Evolutionary conservation across 2,329 filamentous ascomycete genomes (phyloP), one percentile per base, ranked within the genome.

Genomic region (Ophiostoma quercus): DNA sequence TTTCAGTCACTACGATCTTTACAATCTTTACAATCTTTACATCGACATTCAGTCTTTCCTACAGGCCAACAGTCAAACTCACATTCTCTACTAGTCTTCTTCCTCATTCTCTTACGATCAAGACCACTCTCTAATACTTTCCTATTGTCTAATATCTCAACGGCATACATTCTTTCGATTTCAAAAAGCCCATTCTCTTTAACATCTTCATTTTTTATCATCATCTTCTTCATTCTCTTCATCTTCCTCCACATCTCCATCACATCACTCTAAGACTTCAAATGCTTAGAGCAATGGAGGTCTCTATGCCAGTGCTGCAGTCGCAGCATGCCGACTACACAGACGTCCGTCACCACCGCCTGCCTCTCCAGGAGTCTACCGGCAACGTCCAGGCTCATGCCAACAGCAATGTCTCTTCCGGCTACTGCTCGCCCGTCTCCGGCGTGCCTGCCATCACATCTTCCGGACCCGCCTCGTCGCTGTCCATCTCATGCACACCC

Each of bases 331-430:
- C 69, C 74, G 84, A 82, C 75, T 83, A 83, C 68, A 79, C 80
- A 71, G 77, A 80, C 16, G 75, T 77, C 70, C 80, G 82, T 69
- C 80, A 82, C 73, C 79, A 79, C 73, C 75, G 82, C 71, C 78
- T 82, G 71, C 84, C 85, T 39, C 80, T 87, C 51, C 79, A 82
- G 70, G 84, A 87, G 74, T 81, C 83, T 25, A 83, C 81, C 14
- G 82, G 82, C 74, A 87, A 87, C 76, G 78, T 81, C 66, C 84
- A 87, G 75, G 75, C 71, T 19, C 71, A 71, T 70, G 62, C 62
- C 71, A 71, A 54, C 68, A 66, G 22, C 69, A 71, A 51, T 67
- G 63, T 80, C 43, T 79, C 82, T 65, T 79, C 82, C 57, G 73
- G 81, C 82, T 77, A 80, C 79, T 73, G 80, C 77, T 73, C 78